phyloP scores from a whole-genome alignment of 148 eudicot species.

The Chenopodium berlandieri region DNA sequence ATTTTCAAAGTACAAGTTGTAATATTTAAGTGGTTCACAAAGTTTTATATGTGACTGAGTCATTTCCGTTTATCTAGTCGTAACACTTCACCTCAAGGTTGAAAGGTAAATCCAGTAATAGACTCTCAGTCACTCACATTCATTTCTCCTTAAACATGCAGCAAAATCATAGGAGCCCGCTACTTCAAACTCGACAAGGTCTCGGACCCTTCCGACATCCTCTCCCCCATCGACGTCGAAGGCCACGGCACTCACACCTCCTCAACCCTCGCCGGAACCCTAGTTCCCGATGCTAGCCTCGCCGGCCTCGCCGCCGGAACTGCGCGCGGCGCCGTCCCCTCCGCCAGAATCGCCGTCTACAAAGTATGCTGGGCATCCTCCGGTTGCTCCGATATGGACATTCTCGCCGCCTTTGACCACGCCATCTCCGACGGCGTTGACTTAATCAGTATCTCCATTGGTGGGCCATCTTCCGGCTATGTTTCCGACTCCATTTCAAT shows the following conservation, averaged over 20 bases:
- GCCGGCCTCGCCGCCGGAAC: constrained; percentile 56
- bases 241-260: constrained; percentile 88
- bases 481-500: constrained; percentile 41
- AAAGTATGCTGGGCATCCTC: constrained; percentile 60
- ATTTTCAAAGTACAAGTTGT: too few relatives aligned
- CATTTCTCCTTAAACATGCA: constrained; percentile 14
- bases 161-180: constrained; percentile 84
- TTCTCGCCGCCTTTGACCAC: constrained; percentile 68
- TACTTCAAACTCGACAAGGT: constrained; percentile 65
- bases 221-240: constrained; percentile 55
- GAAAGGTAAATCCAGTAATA: too few relatives aligned
- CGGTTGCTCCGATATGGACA: constrained; percentile 66
- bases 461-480: constrained; percentile 32
- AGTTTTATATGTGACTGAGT: too few relatives aligned
- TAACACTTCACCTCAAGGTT: too few relatives aligned
- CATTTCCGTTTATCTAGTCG: too few relatives aligned
- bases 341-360: constrained; percentile 61
- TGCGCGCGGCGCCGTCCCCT: constrained; percentile 67
- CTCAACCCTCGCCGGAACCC: constrained; percentile 56
- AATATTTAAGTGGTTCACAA: too few relatives aligned
- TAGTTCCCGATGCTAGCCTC: constrained; percentile 45
- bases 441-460: constrained; percentile 60
- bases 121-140: too few relatives aligned
- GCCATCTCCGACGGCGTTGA: constrained; percentile 70
- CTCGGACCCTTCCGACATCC: constrained; percentile 56